These are phyloP conservation scores for Epichloe coenophiala DNA, from an alignment of 2,329 filamentous ascomycete genomes.

Conservation along the genomic window DNA sequence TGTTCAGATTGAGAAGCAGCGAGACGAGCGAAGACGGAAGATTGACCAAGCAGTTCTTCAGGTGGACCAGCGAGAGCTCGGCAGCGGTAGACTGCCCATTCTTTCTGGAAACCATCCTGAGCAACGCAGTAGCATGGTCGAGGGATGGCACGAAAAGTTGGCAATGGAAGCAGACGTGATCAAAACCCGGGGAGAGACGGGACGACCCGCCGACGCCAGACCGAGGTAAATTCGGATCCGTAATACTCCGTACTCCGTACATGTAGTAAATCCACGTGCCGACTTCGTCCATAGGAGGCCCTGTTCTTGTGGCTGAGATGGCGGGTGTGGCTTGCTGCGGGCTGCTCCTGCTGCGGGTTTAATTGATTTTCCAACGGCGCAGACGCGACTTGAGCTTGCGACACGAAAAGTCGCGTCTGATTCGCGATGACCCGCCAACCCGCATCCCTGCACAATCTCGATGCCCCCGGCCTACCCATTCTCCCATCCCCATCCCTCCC, in stretches of 20 bases:
- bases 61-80: slow-evolving; percentile 71
- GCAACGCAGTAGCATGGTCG: slow-evolving; percentile 1
- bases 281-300: slow-evolving; percentile 5
- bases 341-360: neutral
- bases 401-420: slow-evolving; percentile 23
- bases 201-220: neutral
- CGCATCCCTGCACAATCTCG: slow-evolving; percentile 12
- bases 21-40: slow-evolving; percentile 74
- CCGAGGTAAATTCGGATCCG: slow-evolving; percentile 12
- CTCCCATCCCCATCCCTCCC: neutral
- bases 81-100: slow-evolving; percentile 55
- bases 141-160: neutral
- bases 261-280: slow-evolving; percentile 18
- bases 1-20: slow-evolving; percentile 77
- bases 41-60: slow-evolving; percentile 93
- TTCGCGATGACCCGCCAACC: neutral
- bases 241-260: too few species aligned
- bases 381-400: slow-evolving; percentile 8
- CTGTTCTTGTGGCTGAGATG: neutral
- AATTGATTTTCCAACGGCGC: slow-evolving; percentile 12
- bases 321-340: neutral
- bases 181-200: neutral
- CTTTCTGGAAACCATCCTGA: slow-evolving; percentile 34
- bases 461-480: slow-evolving; percentile 18
- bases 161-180: too few species aligned